Conservation (phyloP, 2,329 filamentous ascomycete genomes). For the Pestalotiopsis sp. region DNA sequence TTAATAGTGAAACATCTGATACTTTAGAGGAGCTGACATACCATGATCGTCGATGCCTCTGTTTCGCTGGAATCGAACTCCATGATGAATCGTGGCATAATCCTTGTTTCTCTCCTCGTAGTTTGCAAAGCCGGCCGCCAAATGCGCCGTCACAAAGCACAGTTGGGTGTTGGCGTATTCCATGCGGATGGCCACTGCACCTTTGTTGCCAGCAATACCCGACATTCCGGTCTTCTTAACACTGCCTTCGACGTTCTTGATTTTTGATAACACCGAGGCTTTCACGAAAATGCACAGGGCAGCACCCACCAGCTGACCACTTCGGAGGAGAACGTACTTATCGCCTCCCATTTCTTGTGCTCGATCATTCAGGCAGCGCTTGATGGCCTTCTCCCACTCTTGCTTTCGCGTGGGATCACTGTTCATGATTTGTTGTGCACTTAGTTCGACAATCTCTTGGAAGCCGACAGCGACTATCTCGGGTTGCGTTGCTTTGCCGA, state of each 20-base stretch:
- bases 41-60: constrained; percentile 89
- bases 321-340: constrained; percentile 86
- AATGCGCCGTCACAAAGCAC: constrained; percentile 94
- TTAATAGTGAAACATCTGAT: constrained; percentile 20
- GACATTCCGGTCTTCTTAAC: constrained; percentile 95
- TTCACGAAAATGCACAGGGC: constrained; percentile 91
- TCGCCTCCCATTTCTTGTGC: constrained; percentile 67
- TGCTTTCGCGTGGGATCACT: constrained; percentile 87
- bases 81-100: constrained; percentile 85
- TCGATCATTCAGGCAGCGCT: constrained; percentile 73
- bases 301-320: constrained; percentile 92
- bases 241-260: constrained; percentile 96
- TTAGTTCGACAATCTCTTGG: constrained; percentile 97
- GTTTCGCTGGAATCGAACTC: constrained; percentile 88
- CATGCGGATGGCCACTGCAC: constrained; percentile 92
- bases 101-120: constrained; percentile 96
- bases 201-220: constrained; percentile 97
- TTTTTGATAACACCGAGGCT: constrained; percentile 72
- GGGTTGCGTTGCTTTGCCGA: constrained; percentile 65
- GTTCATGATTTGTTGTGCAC: constrained; percentile 98
- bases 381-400: constrained; percentile 84
- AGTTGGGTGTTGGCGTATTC: constrained; percentile 92
- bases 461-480: constrained; percentile 91
- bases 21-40: constrained; percentile 29
- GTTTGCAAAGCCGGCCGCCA: constrained; percentile 94